Conservation (phyloP, 176 grass and related monocot genomes). For the Oryza longistaminata region DNA sequence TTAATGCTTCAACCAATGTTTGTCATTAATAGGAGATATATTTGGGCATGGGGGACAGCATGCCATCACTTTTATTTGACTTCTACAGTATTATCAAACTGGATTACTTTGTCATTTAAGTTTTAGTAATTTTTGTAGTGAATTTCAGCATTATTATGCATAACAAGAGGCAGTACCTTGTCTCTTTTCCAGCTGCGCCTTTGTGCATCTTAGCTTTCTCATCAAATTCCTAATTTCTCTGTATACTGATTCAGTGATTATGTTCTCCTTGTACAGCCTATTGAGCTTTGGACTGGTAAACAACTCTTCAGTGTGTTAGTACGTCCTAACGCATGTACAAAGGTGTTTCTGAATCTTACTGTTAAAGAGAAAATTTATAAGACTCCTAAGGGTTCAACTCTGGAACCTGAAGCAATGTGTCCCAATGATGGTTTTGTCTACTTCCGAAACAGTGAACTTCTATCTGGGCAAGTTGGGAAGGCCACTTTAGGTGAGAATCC, state of each 20-base stretch:
- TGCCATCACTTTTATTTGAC: background rate
- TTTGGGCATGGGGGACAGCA: background rate
- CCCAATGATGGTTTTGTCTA: conserved; percentile 87
- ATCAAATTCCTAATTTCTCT: conserved; percentile 25
- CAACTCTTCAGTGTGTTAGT: conserved; percentile 91
- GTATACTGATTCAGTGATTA: conserved; percentile 8
- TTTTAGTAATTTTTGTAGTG: background rate
- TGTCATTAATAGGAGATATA: conserved; percentile 23
- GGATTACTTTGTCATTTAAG: background rate
- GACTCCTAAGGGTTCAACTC: too few species aligned
- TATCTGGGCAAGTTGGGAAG: conserved; percentile 91
- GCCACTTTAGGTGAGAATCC: conserved; percentile 72
- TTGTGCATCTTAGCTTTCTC: conserved; percentile 30
- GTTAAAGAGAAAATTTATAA: conserved; percentile 81
- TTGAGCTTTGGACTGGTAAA: conserved; percentile 98
- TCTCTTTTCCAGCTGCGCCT: conserved; percentile 8
- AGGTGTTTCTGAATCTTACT: conserved; percentile 84
- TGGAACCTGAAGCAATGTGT: conserved; percentile 67
- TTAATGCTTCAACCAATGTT: conserved; percentile 6
- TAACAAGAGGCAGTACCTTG: conserved; percentile 18
- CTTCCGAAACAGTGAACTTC: conserved; percentile 93
- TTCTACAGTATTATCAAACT: background rate
- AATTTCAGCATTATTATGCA: conserved; percentile 16
- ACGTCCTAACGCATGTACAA: conserved; percentile 81
- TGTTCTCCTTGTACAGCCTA: conserved; percentile 64